These are phyloP conservation scores for Penicillium sp. DNA, from an alignment of 2,329 filamentous ascomycete genomes.

Conservation along the genomic window DNA sequence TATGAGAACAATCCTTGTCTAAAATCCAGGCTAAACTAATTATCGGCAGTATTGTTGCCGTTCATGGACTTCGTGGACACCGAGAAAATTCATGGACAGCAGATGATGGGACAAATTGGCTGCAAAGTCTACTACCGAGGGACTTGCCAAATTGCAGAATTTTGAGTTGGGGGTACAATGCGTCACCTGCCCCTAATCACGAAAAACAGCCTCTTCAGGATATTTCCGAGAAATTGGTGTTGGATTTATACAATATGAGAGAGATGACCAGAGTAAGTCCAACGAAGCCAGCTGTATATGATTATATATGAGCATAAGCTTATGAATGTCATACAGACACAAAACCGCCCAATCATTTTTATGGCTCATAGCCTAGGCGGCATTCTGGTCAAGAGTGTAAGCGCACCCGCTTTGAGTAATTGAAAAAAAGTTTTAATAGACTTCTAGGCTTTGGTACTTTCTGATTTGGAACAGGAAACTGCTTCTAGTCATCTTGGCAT, in stretches of 20 bases:
- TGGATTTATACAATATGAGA: constrained; percentile 9
- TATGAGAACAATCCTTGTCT: constrained; percentile 1
- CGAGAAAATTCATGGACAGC: constrained; percentile 25
- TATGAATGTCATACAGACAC: constrained; percentile 8
- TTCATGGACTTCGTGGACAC: constrained; percentile 25
- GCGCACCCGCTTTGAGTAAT: background rate
- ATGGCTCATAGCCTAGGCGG: constrained; percentile 32
- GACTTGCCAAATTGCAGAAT: constrained; percentile 14
- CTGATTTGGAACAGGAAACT: background rate
- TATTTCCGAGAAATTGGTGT: constrained; percentile 6
- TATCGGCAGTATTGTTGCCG: constrained; percentile 14
- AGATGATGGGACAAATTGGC: constrained; percentile 18
- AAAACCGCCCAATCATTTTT: constrained; percentile 29
- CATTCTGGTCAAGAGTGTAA: constrained; percentile 29
- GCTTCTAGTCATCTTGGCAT: constrained; percentile 19
- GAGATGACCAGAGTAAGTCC: constrained; percentile 2
- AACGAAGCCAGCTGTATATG: background rate
- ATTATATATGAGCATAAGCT: background rate
- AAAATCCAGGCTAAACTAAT: background rate
- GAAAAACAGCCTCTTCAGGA: background rate
- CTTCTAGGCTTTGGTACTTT: constrained; percentile 16
- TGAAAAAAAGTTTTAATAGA: constrained; percentile 1
- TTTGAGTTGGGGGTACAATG: constrained; percentile 25
- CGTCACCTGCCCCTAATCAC: background rate
- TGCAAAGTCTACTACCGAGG: constrained; percentile 13